Percentiles rank a stretch among this genome's conserved stretches.
These are phyloP conservation scores for Trichoderma orchidacearum DNA, from an alignment of 495 filamentous ascomycete species.

Conservation along the genomic window DNA sequence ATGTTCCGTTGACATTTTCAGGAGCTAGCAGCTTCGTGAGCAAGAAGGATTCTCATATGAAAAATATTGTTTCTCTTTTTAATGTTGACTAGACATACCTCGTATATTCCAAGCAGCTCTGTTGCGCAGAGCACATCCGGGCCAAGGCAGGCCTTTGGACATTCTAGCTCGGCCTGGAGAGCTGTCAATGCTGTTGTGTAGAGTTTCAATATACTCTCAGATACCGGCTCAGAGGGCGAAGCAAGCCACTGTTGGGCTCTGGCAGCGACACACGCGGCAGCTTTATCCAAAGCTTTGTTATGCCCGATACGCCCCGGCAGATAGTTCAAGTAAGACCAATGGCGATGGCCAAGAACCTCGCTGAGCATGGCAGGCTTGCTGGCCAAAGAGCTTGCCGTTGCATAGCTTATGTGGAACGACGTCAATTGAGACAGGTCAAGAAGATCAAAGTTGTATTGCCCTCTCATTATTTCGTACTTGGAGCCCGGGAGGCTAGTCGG, in stretches of 20 bases:
- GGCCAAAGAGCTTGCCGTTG: background rate
- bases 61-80: background rate
- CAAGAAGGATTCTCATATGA: no score
- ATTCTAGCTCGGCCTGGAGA: background rate
- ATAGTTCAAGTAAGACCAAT: background rate
- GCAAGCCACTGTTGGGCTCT: background rate
- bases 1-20: background rate
- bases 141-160: background rate
- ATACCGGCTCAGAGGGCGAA: background rate
- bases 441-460: background rate
- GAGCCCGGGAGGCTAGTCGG: background rate
- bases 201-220: background rate
- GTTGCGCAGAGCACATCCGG: background rate
- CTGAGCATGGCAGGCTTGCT: background rate
- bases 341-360: background rate
- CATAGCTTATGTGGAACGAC: background rate
- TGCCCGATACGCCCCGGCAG: background rate
- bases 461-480: background rate
- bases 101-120: background rate
- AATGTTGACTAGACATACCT: background rate
- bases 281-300: background rate
- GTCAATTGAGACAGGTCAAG: background rate
- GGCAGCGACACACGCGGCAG: background rate
- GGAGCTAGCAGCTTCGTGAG: background rate
- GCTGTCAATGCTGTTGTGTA: background rate